phyloP scores from a whole-genome alignment of 2,329 filamentous ascomycete genomes.

The Epichloe bromicola region DNA sequence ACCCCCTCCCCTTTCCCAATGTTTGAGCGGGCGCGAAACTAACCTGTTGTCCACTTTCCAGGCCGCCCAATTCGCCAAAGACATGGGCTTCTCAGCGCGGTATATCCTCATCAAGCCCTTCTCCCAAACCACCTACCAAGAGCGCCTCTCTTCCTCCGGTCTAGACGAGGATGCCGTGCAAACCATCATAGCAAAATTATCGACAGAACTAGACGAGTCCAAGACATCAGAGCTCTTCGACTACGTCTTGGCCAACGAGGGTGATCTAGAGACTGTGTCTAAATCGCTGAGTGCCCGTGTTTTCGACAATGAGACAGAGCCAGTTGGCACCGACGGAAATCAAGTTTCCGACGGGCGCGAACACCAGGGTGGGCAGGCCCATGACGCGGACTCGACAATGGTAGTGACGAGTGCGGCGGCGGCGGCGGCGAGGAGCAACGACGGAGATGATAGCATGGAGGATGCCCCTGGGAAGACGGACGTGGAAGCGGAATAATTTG shows the following conservation, averaged over 20 bases:
- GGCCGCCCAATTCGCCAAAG: conserved; percentile 44
- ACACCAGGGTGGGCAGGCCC: conserved; percentile 5
- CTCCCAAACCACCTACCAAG: conserved; percentile 12
- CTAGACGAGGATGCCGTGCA: conserved; percentile 13
- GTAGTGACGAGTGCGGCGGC: not conserved
- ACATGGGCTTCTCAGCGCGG: conserved; percentile 41
- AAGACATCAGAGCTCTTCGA: conserved; percentile 17
- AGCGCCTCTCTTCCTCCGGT: conserved; percentile 17
- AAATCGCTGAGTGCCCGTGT: conserved; percentile 16
- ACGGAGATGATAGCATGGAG: conserved; percentile 8
- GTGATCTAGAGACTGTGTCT: conserved; percentile 4
- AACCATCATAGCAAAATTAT: conserved; percentile 11
- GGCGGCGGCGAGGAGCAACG: not conserved
- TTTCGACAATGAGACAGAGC: conserved; percentile 10
- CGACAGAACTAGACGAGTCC: conserved; percentile 14
- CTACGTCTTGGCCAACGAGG: conserved; percentile 15
- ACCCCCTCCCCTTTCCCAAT: not conserved
- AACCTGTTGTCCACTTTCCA: conserved; percentile 13
- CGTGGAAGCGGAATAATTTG: not conserved
- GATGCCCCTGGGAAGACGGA: conserved; percentile 6
- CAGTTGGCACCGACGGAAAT: not conserved
- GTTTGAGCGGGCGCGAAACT: not conserved
- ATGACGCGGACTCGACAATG: conserved; percentile 3
- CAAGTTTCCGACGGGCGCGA: not conserved
- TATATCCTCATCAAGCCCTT: conserved; percentile 40